These are phyloP conservation scores for Ophiostoma ips DNA, from an alignment of 2,329 filamentous ascomycete species.

Conservation along the genomic window DNA sequence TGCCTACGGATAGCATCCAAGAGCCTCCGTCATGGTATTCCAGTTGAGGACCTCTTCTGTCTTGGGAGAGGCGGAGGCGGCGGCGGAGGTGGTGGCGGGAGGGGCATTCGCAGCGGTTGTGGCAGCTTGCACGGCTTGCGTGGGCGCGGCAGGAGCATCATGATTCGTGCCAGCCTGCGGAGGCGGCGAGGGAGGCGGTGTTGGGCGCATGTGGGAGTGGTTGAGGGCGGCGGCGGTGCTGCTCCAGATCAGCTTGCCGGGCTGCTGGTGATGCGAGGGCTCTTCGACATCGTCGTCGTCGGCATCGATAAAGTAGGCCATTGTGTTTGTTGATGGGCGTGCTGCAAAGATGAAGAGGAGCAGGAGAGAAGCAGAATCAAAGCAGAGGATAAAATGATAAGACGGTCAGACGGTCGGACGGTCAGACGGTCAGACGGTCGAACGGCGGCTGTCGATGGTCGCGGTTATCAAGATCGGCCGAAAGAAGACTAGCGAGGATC, in stretches of 20 bases:
- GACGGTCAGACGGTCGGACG: no score
- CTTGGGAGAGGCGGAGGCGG: constrained; percentile 15
- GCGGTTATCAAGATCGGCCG: not conserved
- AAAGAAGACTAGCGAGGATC: not conserved
- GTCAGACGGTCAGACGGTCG: not conserved
- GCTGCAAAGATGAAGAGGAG: not conserved
- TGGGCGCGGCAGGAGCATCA: not conserved
- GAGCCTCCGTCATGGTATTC: constrained; percentile 45
- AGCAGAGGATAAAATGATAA: not conserved
- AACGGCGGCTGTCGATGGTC: not conserved
- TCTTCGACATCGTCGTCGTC: constrained; percentile 21
- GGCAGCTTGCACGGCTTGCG: not conserved
- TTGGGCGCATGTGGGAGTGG: constrained; percentile 2
- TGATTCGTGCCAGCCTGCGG: not conserved
- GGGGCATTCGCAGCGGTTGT: not conserved
- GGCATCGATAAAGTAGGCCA: constrained; percentile 23
- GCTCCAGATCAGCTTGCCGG: constrained; percentile 16
- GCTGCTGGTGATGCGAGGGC: constrained; percentile 15
- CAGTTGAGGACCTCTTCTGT: constrained; percentile 30
- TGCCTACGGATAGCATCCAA: constrained; percentile 57
- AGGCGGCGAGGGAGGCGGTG: constrained; percentile 7
- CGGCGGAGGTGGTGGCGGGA: not conserved
- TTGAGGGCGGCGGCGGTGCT: constrained; percentile 8
- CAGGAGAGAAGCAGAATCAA: not conserved
- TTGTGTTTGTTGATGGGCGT: constrained; percentile 5